These are phyloP conservation scores for Kwoniella europaea DNA, from an alignment of 768 basidiomycete species.

Conservation along the genomic window DNA sequence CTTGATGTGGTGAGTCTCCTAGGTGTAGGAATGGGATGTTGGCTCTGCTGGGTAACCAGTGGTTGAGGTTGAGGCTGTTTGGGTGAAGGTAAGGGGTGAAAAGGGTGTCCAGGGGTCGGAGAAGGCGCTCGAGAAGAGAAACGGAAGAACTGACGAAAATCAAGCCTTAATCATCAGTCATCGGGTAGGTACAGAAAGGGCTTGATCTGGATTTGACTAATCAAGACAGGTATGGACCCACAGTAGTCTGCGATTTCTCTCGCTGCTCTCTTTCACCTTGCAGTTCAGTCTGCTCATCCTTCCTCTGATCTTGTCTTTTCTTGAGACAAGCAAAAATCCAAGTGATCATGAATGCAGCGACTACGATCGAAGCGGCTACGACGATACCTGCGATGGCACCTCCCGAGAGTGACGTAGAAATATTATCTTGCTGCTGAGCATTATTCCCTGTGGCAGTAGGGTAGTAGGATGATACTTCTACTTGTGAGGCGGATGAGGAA, in stretches of 20 bases:
- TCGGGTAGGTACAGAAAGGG: no score
- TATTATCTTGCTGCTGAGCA: background rate
- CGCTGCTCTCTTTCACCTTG: background rate
- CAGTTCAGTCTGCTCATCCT: conserved; percentile 2
- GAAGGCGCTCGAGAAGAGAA: conserved; percentile 12
- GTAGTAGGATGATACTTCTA: conserved; percentile 11
- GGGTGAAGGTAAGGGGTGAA: conserved; percentile 11
- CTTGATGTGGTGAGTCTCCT: conserved; percentile 1
- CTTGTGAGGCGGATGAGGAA: conserved; percentile 5
- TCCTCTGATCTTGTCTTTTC: conserved; percentile 6
- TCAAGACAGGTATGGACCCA: background rate
- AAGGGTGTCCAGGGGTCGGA: conserved; percentile 7
- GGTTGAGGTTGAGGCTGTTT: background rate
- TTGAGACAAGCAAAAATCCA: conserved; percentile 7
- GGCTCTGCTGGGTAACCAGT: conserved; percentile 1
- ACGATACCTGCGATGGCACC: conserved; percentile 13
- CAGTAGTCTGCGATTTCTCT: conserved; percentile 6
- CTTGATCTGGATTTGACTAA: no score
- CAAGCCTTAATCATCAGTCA: no score
- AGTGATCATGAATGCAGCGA: background rate
- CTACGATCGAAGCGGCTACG: background rate
- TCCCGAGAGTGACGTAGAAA: background rate
- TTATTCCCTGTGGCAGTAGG: background rate
- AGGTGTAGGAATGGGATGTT: conserved; percentile 6
- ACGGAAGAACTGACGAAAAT: conserved; percentile 6